Percentiles rank a stretch among this genome's conserved stretches.
These are phyloP conservation scores for Bacidia gigantensis DNA, from an alignment of 495 filamentous ascomycete species.

Conservation along the genomic window DNA sequence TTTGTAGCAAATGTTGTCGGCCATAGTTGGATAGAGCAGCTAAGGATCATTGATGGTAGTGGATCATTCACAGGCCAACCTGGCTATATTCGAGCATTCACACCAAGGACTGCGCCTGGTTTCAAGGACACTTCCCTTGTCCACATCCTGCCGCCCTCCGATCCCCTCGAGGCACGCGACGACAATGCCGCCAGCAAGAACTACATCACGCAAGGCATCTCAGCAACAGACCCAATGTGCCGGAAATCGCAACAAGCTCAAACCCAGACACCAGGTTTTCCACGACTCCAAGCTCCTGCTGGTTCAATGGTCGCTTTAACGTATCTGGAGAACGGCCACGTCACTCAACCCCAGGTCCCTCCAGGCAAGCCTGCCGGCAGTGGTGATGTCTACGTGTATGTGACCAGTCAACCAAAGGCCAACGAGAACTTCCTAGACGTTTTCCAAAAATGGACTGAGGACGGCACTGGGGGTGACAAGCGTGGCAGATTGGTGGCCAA, in stretches of 20 bases:
- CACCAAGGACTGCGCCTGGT: conserved; percentile 32
- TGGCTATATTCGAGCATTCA: conserved; percentile 55
- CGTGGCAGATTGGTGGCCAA: conserved; percentile 59
- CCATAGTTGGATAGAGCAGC: conserved; percentile 70
- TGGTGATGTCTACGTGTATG: conserved; percentile 71
- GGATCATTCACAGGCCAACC: conserved; percentile 50
- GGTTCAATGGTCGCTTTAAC: conserved; percentile 58
- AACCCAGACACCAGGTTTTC: conserved; percentile 39
- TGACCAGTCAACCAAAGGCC: conserved; percentile 49
- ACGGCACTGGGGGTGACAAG: conserved; percentile 63
- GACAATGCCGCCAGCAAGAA: conserved; percentile 5
- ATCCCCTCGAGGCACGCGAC: conserved; percentile 17
- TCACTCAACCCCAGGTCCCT: conserved; percentile 48
- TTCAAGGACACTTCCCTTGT: conserved; percentile 38
- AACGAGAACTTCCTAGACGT: conserved; percentile 54
- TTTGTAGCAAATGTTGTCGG: no score
- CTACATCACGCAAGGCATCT: conserved; percentile 22
- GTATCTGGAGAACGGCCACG: conserved; percentile 82
- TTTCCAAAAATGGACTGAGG: conserved; percentile 56
- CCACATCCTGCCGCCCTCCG: conserved; percentile 38
- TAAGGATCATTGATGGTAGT: conserved; percentile 53
- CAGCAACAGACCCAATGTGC: conserved; percentile 37
- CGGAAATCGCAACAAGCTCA: conserved; percentile 36
- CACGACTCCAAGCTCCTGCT: conserved; percentile 49
- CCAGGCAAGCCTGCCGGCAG: conserved; percentile 50